A percentile compares a stretch with the other conserved stretches of the same genome.
Conservation (phyloP, 2,329 filamentous ascomycete species). For the Penicillium sp. region DNA sequence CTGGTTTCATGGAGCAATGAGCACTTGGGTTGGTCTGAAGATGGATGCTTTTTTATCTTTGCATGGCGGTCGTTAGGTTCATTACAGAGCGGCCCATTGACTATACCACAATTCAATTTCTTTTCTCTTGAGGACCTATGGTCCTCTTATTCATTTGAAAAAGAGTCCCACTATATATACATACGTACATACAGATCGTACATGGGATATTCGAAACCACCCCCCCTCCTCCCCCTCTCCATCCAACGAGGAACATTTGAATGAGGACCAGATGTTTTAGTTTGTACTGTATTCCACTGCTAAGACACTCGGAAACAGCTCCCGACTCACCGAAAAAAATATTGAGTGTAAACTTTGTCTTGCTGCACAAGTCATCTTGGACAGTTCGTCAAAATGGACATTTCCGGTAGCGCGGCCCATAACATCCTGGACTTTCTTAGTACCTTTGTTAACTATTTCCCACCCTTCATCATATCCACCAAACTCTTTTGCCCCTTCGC, state of each 20-base stretch:
- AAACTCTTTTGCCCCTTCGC: slow-evolving; percentile 40
- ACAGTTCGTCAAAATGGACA: no score
- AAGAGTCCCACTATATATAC: background rate
- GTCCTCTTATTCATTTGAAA: background rate
- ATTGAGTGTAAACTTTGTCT: no score
- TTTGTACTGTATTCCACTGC: no score
- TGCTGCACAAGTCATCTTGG: no score
- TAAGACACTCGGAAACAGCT: no score
- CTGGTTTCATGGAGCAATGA: slow-evolving; percentile 9
- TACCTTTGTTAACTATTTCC: slow-evolving; percentile 9
- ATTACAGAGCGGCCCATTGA: slow-evolving; percentile 15
- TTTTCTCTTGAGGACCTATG: slow-evolving; percentile 3
- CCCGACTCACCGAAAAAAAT: no score
- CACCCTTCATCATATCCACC: slow-evolving; percentile 34
- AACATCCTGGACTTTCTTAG: background rate
- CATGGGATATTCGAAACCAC: no score
- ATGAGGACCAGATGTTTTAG: no score
- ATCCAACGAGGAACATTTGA: no score
- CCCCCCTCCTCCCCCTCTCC: no score
- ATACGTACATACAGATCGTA: no score
- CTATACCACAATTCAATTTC: slow-evolving; percentile 25
- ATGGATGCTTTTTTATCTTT: slow-evolving; percentile 12
- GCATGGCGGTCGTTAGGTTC: slow-evolving; percentile 20
- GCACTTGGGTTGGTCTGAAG: slow-evolving; percentile 1
- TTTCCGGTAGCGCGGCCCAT: background rate